Conservation (phyloP, 768 basidiomycete species). For the Nevesoporus exiguus region DNA sequence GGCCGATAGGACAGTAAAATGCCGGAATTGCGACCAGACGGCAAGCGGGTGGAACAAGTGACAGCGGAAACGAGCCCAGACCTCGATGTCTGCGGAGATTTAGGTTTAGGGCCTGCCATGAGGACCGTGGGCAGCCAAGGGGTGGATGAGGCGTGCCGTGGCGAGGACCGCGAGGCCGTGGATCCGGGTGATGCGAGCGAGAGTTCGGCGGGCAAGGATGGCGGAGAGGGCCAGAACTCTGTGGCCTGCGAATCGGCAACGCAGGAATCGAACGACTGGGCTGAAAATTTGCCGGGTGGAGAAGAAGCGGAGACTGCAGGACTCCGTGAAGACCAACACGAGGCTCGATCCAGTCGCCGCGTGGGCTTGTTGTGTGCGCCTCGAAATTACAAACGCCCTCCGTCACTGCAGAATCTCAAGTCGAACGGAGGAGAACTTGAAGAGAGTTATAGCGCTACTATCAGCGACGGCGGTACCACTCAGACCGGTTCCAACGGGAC, state of each 20-base stretch:
- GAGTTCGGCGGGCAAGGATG: conserved; percentile 11
- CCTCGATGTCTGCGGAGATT: conserved; percentile 22
- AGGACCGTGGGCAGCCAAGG: conserved; percentile 23
- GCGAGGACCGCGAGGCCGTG: conserved; percentile 17
- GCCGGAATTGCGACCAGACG: not conserved
- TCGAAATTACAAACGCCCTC: conserved; percentile 34
- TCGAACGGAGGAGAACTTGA: conserved; percentile 7
- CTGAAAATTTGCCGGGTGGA: conserved; percentile 6
- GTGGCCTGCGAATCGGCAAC: conserved; percentile 7
- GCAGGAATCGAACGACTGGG: not conserved
- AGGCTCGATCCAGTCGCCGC: conserved; percentile 43
- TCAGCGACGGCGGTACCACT: conserved; percentile 8
- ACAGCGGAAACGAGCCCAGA: not conserved
- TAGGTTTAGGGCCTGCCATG: conserved; percentile 20
- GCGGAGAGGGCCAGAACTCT: not conserved
- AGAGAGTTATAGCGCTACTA: conserved; percentile 14
- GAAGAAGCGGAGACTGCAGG: conserved; percentile 20
- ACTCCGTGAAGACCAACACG: conserved; percentile 23
- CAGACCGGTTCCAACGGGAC: conserved; percentile 8
- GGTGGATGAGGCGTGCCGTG: conserved; percentile 23
- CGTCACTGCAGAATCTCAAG: conserved; percentile 29
- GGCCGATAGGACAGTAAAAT: conserved; percentile 8
- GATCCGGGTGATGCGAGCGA: conserved; percentile 19
- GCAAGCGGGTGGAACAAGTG: not conserved
- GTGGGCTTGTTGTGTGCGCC: conserved; percentile 39